Percentiles rank a stretch among this genome's conserved stretches.
phyloP scores from a whole-genome alignment of 2,329 filamentous ascomycete genomes.

The Tolypocladium capitatum region DNA sequence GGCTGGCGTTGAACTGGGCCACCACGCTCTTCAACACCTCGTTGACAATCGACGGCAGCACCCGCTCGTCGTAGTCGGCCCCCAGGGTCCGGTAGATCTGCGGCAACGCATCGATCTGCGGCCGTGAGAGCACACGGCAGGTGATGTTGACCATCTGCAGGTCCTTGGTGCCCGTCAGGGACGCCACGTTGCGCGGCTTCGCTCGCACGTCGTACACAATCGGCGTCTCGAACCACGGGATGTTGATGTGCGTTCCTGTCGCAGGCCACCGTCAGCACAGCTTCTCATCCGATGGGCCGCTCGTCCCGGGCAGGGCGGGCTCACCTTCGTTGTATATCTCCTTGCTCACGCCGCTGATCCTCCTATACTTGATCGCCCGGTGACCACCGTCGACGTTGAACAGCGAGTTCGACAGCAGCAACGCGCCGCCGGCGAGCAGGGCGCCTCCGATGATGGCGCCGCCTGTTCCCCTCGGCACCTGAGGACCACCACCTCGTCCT shows the following conservation, averaged over 20 bases:
- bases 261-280: slow-evolving; percentile 3
- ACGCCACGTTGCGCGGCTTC: slow-evolving; percentile 91
- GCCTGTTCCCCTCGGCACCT: slow-evolving; percentile 25
- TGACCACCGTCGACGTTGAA: slow-evolving; percentile 95
- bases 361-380: slow-evolving; percentile 95
- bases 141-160: slow-evolving; percentile 99
- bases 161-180: slow-evolving; percentile 96
- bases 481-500: slow-evolving; percentile 28
- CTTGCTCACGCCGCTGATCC: slow-evolving; percentile 82
- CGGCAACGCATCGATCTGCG: slow-evolving; percentile 74
- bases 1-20: slow-evolving; percentile 95
- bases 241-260: slow-evolving; percentile 79
- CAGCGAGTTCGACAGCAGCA: slow-evolving; percentile 45
- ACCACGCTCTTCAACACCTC: slow-evolving; percentile 98
- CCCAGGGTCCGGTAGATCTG: slow-evolving; percentile 96
- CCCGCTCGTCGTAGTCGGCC: slow-evolving; percentile 91
- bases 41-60: slow-evolving; percentile 94
- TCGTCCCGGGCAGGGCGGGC: slow-evolving; percentile 4
- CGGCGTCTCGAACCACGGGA: slow-evolving; percentile 96
- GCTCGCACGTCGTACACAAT: slow-evolving; percentile 96
- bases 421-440: slow-evolving; percentile 33
- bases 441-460: slow-evolving; percentile 26
- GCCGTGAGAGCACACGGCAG: slow-evolving; percentile 92
- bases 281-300: background rate
- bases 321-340: slow-evolving; percentile 92